Base-by-base conservation (phyloP, 2,329 filamentous ascomycete genomes). In the Colletotrichum sp. region DNA sequence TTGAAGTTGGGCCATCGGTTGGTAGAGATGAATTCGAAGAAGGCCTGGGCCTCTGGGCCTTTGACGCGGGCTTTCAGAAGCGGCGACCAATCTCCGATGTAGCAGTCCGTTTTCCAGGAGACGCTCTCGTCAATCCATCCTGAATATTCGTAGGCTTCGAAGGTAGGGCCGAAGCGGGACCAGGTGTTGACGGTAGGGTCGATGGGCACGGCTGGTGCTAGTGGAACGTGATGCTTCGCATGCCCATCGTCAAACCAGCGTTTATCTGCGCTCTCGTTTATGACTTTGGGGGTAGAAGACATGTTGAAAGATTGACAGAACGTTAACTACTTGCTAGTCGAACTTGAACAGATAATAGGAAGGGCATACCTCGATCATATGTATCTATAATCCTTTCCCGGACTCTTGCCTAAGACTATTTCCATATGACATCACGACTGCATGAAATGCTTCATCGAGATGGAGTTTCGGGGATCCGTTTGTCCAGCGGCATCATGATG, bases 331-430 rank as follows among this genome's bases (percentile, higher is more conserved):
- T 52, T 52, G 55, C n/a, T 28, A 2, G 16, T 59, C 18, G 56
- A n/a, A 32, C 16, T 59, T 30, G 30, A 3, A 12, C 0, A n/a
- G 24, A 0, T 3, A n/a, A 1, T 4, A 13, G 18, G 28, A 32
- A 0, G 18, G 56, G n/a, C 28, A 61, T 14, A 13, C 0, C n/a
- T 61, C 26, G 9, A 61, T 30, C 28, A 28, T 61, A 28, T 61
- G 26, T 28, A 58, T 21, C 56, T 34, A 61, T 61, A n/a, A n/a
- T 61, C 12, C 10, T 34, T 2, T 30, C 10, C 0, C 0, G 26
- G 26, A n/a, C 18, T 28, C 26, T 28, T 0, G 0, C 18, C 16
- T n/a, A 13, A 18, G 1, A 0, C 28, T 0, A 0, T 21, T 30
- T 61, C 7, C 28, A n/a, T 5, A n/a, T 32, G 26, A 32, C 16